Conservation (phyloP, 495 filamentous ascomycete genomes). For the Podospora pseudoanserina region DNA sequence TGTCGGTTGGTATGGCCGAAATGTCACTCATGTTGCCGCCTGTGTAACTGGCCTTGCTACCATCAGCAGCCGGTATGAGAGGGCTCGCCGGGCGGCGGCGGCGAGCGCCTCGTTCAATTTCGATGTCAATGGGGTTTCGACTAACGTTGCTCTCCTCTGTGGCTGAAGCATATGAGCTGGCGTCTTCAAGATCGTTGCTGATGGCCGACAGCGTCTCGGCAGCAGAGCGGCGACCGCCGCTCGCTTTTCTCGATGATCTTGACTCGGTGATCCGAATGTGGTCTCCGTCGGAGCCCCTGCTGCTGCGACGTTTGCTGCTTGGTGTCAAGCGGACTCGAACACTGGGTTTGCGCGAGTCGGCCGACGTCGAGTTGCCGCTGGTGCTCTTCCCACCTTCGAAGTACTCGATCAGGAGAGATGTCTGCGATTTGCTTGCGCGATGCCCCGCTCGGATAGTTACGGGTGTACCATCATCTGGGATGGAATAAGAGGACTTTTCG, state of each 20-base stretch:
- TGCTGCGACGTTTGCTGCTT: conserved; percentile 49
- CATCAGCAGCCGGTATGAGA: conserved; percentile 49
- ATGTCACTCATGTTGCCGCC: conserved; percentile 69
- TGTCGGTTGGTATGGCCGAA: conserved; percentile 85
- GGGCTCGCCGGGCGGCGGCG: conserved; percentile 52
- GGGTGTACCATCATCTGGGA: conserved; percentile 93
- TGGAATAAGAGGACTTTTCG: conserved; percentile 67
- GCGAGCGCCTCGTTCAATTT: conserved; percentile 52
- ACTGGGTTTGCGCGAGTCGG: conserved; percentile 69
- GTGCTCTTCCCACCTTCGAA: conserved; percentile 80
- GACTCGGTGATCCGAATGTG: conserved; percentile 75
- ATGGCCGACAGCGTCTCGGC: conserved; percentile 33
- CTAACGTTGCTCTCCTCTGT: conserved; percentile 73
- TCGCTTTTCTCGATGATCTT: conserved; percentile 53
- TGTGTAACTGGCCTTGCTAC: conserved; percentile 57
- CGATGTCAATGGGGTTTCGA: conserved; percentile 76
- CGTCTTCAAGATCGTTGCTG: conserved; percentile 44
- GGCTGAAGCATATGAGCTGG: conserved; percentile 64
- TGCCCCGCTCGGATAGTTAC: conserved; percentile 80
- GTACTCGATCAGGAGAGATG: conserved; percentile 95
- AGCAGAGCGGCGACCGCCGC: conserved; percentile 59
- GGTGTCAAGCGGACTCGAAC: conserved; percentile 94
- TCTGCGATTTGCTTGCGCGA: conserved; percentile 68
- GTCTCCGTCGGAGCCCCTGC: conserved; percentile 49
- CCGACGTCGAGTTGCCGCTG: conserved; percentile 38